Percentiles rank a stretch among this genome's conserved stretches.
phyloP scores from a whole-genome alignment of 129 eudicot species.

The Solidago caesia region DNA sequence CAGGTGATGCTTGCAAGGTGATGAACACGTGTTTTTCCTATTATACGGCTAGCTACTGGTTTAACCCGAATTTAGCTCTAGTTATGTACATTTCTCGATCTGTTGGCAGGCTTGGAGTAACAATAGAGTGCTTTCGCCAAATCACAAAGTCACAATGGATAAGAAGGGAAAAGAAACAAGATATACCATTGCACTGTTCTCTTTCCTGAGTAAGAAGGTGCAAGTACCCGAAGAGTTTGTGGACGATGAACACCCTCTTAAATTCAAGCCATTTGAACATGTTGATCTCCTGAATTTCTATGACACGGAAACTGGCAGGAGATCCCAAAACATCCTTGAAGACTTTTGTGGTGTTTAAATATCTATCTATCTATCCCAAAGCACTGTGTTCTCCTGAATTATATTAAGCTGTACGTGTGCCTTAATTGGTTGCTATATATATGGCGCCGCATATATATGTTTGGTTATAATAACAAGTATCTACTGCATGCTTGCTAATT shows the following conservation, averaged over 20 bases:
- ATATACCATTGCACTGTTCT: constrained; percentile 58
- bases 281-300: constrained; percentile 65
- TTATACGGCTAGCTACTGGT: no score
- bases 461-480: no score
- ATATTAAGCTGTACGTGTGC: background rate
- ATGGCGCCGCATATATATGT: no score
- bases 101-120: constrained; percentile 74
- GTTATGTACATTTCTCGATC: no score
- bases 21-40: constrained; percentile 6
- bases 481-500: no score
- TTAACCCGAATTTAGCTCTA: background rate
- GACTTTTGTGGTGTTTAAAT: constrained; percentile 71
- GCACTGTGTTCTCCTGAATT: no score
- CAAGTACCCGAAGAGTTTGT: constrained; percentile 63
- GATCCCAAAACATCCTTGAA: constrained; percentile 59
- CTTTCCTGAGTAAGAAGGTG: constrained; percentile 53
- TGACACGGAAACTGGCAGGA: constrained; percentile 54
- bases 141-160: constrained; percentile 60
- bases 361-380: background rate
- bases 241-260: constrained; percentile 47
- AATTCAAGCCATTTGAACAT: constrained; percentile 64
- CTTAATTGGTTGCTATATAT: background rate
- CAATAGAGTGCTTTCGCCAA: constrained; percentile 59
- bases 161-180: constrained; percentile 52
- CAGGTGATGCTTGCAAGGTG: constrained; percentile 81